Base-by-base conservation (phyloP, 371 early-diverging fungal species). In the Mucor sp. region DNA sequence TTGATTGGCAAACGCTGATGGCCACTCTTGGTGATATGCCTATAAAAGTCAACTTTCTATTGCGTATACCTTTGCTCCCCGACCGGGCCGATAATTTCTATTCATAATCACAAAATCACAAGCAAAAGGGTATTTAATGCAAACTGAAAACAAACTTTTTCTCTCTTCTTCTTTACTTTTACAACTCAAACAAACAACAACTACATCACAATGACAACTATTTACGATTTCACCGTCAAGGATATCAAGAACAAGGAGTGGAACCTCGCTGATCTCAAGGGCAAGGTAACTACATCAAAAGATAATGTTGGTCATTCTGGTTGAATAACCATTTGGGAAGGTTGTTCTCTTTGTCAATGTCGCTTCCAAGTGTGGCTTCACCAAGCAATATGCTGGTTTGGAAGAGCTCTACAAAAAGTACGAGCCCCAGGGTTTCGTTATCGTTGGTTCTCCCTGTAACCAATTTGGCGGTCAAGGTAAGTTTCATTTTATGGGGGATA, bases 301-400 rank as follows among this genome's bases (percentile, higher is more conserved):
- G 30, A 6, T 28, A 2, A 19, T 59, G 1, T 15, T 39, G 4
- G 19, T 23, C 6, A 37, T 59, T 12, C n/a, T 1, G 9, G 55
- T 7, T 55, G 44, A 44, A 19, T 44, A 44, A 44, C 19, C 8
- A 19, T 19, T 7, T 19, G 11, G 0, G 25, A n/a, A 94, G 82
- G 94, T 90, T 35, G 87, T 94, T 41, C 79, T 94, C 41, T 77
- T 97, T 57, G 95, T 95, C 68, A 99, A 99, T 78, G 92, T 94
- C 39, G 99, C 99, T 21, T 92, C 93, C 65, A 87, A 95, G 71
- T 99, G 99, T 81, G 96, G 96, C 4, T 93, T 93, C 71, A 95
- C 98, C n/a, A 79, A 86, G 23, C 94, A 95, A 72, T 97, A 95
- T 83, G 68, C 73, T 35, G 91, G 89, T 27, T 86, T 99, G 30